Evolutionary conservation across 768 basidiomycete species (phyloP), one percentile per base, ranked within the genome.

Genomic region (Calocybe gangraenosa): DNA sequence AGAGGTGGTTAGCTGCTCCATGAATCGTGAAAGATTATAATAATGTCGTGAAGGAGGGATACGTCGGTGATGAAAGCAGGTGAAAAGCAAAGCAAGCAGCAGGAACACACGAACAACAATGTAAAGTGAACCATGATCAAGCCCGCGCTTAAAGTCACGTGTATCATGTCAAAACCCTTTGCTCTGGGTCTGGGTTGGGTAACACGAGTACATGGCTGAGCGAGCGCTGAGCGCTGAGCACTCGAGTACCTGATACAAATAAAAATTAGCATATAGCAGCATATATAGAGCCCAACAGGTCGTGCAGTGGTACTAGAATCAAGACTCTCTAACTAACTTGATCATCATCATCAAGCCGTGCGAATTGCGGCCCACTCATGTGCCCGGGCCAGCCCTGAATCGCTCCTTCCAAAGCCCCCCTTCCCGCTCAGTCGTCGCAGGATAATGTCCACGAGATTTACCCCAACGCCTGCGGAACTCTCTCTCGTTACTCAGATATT

Each of bases 401-500:
- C 18, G 14, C n/a, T 37, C 21, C 38, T 32, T 33, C 41, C 46
- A 49, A 43, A 46, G 36, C 49, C 50, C 46, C 21, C 11, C 25
- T 28, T 11, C 25, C 11, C 25, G 5, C 25, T 6, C 35, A 47
- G 46, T 41, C 47, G 25, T 51, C 23, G 32, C 41, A 33, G 62
- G 60, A 58, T 59, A 40, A 76, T 77, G 75, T 63, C 72, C 58
- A 54, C 64, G 35, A 64, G 58, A 51, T 75, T 78, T 58, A 55
- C 69, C 31, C 71, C 76, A 8, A 70, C 74, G 0, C 65, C 66
- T 8, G 69, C 73, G 43, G 76, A 78, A 58, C 62, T 78, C 40
- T 70, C 77, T 17, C 75, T 92, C 51, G 84, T 85, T 44, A 73
- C 78, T 56, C 77, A 82, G 57, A 83, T 92, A 63, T 91, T 92